These are phyloP conservation scores for Beauveria caledonica DNA, from an alignment of 2,329 filamentous ascomycete genomes.

Conservation along the genomic window DNA sequence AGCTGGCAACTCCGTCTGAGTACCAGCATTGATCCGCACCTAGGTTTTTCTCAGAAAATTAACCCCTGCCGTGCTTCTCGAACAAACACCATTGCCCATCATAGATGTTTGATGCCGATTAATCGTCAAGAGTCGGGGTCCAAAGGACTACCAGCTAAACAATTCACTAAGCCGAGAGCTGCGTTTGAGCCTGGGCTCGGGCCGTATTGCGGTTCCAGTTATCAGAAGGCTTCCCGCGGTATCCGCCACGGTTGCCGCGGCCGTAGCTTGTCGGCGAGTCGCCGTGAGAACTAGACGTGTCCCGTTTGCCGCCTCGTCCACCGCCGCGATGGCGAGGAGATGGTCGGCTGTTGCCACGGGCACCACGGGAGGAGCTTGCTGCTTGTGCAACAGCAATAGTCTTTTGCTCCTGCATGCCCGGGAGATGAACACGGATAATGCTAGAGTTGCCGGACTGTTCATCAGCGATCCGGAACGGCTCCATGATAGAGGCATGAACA, in stretches of 20 bases:
- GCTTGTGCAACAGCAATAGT: conserved; percentile 27
- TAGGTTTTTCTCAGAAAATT: too few relatives aligned
- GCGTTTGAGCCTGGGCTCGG: conserved; percentile 14
- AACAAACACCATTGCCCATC: background rate
- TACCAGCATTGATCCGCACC: conserved; percentile 11
- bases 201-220: conserved; percentile 30
- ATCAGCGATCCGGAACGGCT: conserved; percentile 26
- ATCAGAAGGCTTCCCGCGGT: conserved; percentile 32
- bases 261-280: conserved; percentile 17
- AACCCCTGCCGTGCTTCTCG: background rate
- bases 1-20: background rate
- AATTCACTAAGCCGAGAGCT: conserved; percentile 17
- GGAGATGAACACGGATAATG: conserved; percentile 33
- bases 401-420: conserved; percentile 32
- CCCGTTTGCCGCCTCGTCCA: conserved; percentile 26
- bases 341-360: conserved; percentile 21
- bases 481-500: conserved; percentile 29
- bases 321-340: conserved; percentile 24
- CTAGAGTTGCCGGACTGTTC: conserved; percentile 27
- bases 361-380: conserved; percentile 25
- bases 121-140: background rate
- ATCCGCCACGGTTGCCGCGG: conserved; percentile 31
- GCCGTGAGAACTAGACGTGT: conserved; percentile 22
- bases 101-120: background rate
- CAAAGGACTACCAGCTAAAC: background rate